Base-by-base conservation (phyloP, 106 monocot genomes). In the Amphibolis antarctica region DNA sequence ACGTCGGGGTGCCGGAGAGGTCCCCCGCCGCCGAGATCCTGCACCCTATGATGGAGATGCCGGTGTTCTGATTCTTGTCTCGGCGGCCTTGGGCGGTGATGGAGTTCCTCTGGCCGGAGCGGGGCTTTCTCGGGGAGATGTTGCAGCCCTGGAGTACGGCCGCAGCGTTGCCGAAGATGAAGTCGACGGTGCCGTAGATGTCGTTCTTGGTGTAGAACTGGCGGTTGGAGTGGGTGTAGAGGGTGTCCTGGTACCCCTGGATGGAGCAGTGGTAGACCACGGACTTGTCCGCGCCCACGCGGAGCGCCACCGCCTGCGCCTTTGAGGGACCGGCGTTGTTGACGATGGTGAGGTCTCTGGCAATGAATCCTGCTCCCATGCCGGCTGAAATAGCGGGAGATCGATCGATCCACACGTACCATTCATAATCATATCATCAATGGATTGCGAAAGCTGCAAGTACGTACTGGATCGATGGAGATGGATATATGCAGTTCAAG, bases 281-380 rank as follows among this genome's bases (percentile, higher is more conserved):
- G 7, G 72, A 44, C n/a, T 23, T 21, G 56, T 72, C 72, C 27
- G 72, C 51, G 10, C 65, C 64, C 15, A 72, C 65, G 12, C 64
- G 72, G 25, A 72, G 64, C 19, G 72, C 64, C 43, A 72, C 72
- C 27, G 72, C 72, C 24, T 72, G 72, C 45, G 56, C 56, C 28
- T 72, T 72, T 12, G 56, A 46, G 5, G 72, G 64, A 11, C 72
- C 72, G 13, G 72, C 28, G 28, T 12, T 57, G 64, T 72, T 72
- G 53, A 53, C 43, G 51, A 72, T 65, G 26, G 56, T 65, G 10
- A 72, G 44, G 55, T 64, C 64, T 46, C 29, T 64, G 46, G 55
- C 64, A 17, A 72, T 62, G 46, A 72, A 72, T 15, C 72, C 72
- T 0, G 43, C 28, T 5, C 66, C 66, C 48, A 52, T 53, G 3